Base-by-base conservation (phyloP, 192 early-diverging fungal species). In the Jimgerdemannia flammicorona region DNA sequence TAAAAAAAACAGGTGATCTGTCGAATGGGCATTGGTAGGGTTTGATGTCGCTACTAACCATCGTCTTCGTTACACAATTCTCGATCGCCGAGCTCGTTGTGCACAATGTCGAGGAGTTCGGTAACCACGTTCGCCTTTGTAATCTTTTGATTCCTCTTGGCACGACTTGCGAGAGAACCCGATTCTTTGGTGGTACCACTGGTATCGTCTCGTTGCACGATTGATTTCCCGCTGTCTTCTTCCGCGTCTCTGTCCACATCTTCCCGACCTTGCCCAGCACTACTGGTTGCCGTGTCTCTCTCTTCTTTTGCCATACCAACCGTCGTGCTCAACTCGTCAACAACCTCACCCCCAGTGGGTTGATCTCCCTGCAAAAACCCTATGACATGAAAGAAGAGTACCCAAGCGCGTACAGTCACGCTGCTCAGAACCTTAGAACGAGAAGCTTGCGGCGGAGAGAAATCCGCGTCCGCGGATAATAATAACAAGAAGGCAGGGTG, bases 21-120 rank as follows among this genome's bases (percentile, higher is more conserved):
- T 59, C 19, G 68, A 43, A 18, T 63, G 49, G 29, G 3, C 42
- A 64, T 69, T 18, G 40, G n/a, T 69, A n/a, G n/a, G 29, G 17
- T 69, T 73, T 4, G 75, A 67, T 66, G 40, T 71, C 67, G 19
- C 9, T 20, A 44, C 41, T 64, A 75, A 82, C 87, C 85, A 66
- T 87, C 74, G 44, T 84, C 85, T 40, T 84, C 71, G 9, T 84
- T 84, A 72, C 90, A 91, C 7, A 91, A 82, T 41, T 84, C 86
- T n/a, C 88, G 81, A 20, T 83, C 83, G 4, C 90, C 90, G 49
- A 91, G 78, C 66, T 88, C 87, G 64, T 91, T 87, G 44, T 91
- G 90, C 4, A 91, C 72, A 14, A 77, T 73, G 40, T 80, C 77
- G 19, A 89, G 77, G 54, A 86, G 71, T 18, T 81, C 80, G 74